Base-by-base conservation (phyloP, 805 yeast species). In the Candida wancherniae region DNA sequence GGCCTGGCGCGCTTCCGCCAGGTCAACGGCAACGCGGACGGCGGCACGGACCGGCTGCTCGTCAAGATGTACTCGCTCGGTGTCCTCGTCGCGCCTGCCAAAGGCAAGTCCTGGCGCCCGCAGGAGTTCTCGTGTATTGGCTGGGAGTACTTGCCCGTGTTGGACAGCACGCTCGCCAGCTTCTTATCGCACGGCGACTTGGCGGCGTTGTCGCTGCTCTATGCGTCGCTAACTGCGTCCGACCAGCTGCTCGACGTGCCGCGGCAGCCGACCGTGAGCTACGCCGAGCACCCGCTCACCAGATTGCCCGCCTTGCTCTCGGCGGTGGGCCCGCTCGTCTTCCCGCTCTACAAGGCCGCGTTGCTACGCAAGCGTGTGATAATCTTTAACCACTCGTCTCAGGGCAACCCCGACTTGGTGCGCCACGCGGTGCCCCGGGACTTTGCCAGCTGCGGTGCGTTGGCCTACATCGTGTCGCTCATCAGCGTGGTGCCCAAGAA, bases 11-110 rank as follows among this genome's bases (percentile, higher is more conserved):
- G 58, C 15, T 63, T 60, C 39, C 48, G 54, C 24, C 63, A 58
- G 40, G 31, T 29, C 15, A 37, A 42, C 30, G 15, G 28, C 19
- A 44, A 44, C 17, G 27, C 22, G 8, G 35, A 25, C 10, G 40
- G 34, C 13, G 33, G 31, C 22, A 24, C 31, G 19, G 46, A 50
- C 39, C 43, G 68, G 9, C 42, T 33, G 19, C 44, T 68, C 20
- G 74, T 80, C 16, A 67, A 66, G 40, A 73, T 82, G 77, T 81
- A 67, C 46, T 74, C 87, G 2, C 49, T 82, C 7, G 88, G 87
- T 0, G 55, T 80, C 1, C 53, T 80, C 13, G 61, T 75, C 11
- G 77, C 75, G 36, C 72, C 71, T 7, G 22, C 45, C 22, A 22
- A 50, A 29, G 44, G 40, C 16, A 24, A 27, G 26, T 29, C 28